Percentiles rank a stretch among this genome's conserved stretches.
These are phyloP conservation scores for Solanum hybrid DNA, from an alignment of 305 asterid genomes.

Conservation along the genomic window DNA sequence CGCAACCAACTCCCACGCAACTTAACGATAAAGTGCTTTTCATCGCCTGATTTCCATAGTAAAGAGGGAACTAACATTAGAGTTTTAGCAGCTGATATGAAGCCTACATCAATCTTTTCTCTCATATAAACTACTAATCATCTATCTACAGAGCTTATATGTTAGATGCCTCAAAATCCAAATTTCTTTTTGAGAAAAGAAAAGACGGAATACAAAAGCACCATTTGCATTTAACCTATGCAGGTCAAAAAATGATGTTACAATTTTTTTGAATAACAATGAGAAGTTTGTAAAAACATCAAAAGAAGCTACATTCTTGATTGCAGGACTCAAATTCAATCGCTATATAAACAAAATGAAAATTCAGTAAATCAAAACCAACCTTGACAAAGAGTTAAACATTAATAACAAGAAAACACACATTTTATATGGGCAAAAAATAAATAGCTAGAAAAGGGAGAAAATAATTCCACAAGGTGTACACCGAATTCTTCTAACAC, in stretches of 20 bases:
- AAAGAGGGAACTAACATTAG: neutral
- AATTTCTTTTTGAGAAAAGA: neutral
- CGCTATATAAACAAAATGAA: neutral
- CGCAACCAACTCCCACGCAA: neutral
- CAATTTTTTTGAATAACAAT: neutral
- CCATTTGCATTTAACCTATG: neutral
- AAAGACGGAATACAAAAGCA: neutral
- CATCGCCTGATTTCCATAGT: neutral
- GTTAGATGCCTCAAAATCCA: neutral
- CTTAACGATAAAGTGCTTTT: neutral
- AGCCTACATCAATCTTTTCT: neutral
- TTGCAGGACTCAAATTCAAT: neutral
- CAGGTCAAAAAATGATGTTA: neutral
- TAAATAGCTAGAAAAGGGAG: too few species aligned
- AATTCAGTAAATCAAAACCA: neutral
- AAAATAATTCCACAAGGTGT: too few species aligned
- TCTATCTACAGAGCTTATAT: neutral
- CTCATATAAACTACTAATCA: neutral
- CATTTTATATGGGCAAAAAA: too few species aligned
- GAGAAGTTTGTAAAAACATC: neutral
- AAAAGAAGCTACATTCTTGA: neutral
- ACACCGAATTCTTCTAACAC: too few species aligned
- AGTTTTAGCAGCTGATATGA: neutral
- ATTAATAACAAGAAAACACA: too few species aligned
- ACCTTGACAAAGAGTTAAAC: neutral